Conservation (phyloP, 345 rosid species). For the Conringia planisiliqua region DNA sequence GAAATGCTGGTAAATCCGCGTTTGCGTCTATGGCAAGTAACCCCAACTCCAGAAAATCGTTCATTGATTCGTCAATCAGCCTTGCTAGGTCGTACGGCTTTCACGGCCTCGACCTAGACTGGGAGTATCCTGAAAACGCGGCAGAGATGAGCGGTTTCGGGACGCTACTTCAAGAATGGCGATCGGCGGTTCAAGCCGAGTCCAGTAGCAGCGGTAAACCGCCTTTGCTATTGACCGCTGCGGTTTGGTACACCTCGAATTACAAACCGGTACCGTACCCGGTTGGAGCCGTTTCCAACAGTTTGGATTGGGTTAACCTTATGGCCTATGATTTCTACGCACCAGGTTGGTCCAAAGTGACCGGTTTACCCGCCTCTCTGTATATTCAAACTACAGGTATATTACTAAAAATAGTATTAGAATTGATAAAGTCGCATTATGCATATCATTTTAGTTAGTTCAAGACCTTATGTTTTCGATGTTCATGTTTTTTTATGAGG, state of each 20-base stretch:
- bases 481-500: too few species aligned
- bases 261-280: slow-evolving; percentile 41
- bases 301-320: slow-evolving; percentile 60
- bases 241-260: slow-evolving; percentile 34
- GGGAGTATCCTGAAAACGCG: neutral
- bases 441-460: too few species aligned
- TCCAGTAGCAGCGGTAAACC: neutral
- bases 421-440: too few species aligned
- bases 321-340: slow-evolving; percentile 67
- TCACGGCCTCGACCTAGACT: neutral
- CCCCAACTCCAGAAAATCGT: neutral
- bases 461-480: too few species aligned
- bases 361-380: slow-evolving; percentile 56
- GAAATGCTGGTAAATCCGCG: too few species aligned
- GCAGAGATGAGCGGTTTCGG: neutral
- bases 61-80: neutral
- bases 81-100: neutral
- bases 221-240: neutral
- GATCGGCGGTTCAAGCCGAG: neutral
- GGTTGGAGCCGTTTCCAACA: slow-evolving; percentile 25
- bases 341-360: slow-evolving; percentile 40
- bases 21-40: neutral
- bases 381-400: neutral
- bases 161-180: neutral
- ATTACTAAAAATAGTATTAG: too few species aligned